Base-by-base conservation (phyloP, 176 grass and related monocot species). In the Eleusine indica region DNA sequence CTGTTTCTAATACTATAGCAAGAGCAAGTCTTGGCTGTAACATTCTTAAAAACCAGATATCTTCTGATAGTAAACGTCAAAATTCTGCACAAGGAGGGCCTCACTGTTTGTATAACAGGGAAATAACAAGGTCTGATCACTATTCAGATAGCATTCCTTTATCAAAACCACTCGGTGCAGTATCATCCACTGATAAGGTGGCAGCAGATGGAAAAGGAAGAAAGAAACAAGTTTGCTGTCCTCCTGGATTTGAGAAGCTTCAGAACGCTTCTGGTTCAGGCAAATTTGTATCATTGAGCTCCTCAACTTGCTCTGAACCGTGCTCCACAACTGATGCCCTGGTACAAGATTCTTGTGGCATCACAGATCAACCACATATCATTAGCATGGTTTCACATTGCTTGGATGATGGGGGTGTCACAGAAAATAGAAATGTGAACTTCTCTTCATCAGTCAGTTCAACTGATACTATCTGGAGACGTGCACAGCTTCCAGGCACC, bases 231-330 rank as follows among this genome's bases (percentile, higher is more conserved):
- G 78, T 39, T 68, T 73, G 60, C n/a, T 82, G 60, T 14, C 77
- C 86, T 82, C 82, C 77, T 80, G 86, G 90, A 86, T 82, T 88
- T 78, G 71, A 81, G 66, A 54, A 79, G 62, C 79, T 73, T 88
- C 51, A 29, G 29, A 41, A 68, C 7, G 73, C 32, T 46, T 82
- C 73, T 78, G 71, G 63, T 68, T 69, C 77, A n/a, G 81, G 49
- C 11, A 84, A 67, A 42, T 78, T 44, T 77, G 78, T 70, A 57
- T 38, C 71, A 65, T 30, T 71, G 67, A 39, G 71, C 9, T 81
- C 66, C 56, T 19, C 54, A 61, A 56, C 63, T 85, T 63, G 47
- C 68, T 82, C 88, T 73, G 46, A 60, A 47, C 70, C 43, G 12
- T 25, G 82, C 82, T 85, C 82, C 4, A 67, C 66, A 58, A 57